Evolutionary conservation across 2,329 filamentous ascomycete genomes (phyloP).

Genomic region (Aspergillus sp.): DNA sequence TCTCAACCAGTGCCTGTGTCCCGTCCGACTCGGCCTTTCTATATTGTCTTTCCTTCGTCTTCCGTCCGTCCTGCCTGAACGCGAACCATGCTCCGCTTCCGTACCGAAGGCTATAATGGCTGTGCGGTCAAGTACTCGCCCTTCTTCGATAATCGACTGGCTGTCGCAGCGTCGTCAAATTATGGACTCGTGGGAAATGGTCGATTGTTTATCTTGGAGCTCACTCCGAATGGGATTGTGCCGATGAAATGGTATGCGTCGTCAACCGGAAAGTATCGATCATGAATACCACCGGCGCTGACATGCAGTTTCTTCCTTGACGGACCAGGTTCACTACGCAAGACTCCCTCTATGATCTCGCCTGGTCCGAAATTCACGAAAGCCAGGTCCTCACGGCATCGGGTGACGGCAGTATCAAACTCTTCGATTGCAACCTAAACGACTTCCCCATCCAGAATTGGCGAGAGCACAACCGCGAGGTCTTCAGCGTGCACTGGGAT

Average conservation of each 20-base stretch:
- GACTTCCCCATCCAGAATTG: slow-evolving; percentile 87
- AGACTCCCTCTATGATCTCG: slow-evolving; percentile 87
- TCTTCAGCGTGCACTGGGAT: slow-evolving; percentile 90
- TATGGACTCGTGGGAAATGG: slow-evolving; percentile 97
- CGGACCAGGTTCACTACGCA: slow-evolving; percentile 78
- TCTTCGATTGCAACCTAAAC: slow-evolving; percentile 75
- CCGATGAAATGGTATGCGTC: slow-evolving; percentile 64
- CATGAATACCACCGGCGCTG: no score
- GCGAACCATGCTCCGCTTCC: slow-evolving; percentile 75
- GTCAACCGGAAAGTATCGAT: no score
- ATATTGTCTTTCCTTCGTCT: background rate
- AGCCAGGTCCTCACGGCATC: slow-evolving; percentile 84
- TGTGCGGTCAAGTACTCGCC: slow-evolving; percentile 98
- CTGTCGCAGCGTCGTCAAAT: slow-evolving; percentile 84
- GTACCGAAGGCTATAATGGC: slow-evolving; percentile 87
- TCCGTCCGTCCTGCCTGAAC: background rate
- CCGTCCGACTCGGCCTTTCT: background rate
- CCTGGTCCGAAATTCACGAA: slow-evolving; percentile 95
- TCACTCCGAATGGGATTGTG: slow-evolving; percentile 75
- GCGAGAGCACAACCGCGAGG: slow-evolving; percentile 86
- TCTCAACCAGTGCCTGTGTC: background rate
- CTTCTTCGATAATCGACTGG: slow-evolving; percentile 91
- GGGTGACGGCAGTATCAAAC: slow-evolving; percentile 88
- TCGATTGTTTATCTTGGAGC: slow-evolving; percentile 70
- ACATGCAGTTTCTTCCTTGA: no score